Base-by-base conservation (phyloP, 2,329 filamentous ascomycete species). In the Sporothrix luriei region DNA sequence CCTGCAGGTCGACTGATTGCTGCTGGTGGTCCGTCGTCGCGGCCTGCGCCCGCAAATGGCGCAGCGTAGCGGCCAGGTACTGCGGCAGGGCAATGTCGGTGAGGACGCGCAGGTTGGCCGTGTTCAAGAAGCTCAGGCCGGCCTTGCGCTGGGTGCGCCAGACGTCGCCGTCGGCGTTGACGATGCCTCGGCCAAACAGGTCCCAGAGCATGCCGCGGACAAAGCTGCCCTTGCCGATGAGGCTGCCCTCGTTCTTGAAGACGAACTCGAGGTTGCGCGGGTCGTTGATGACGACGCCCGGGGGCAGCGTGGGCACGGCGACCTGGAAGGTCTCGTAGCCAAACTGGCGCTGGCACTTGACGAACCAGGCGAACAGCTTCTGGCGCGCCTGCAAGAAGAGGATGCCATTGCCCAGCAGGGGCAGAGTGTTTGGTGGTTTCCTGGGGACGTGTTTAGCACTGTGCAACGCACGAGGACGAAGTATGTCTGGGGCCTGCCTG, bases 111-210 rank as follows among this genome's bases (percentile, higher is more conserved):
- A 90, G 75, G 73, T 89, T 89, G 68, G 84, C 78, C 16, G 82
- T 81, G 73, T 82, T 88, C 33, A 90, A 82, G 73, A 90, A 90
- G 38, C 83, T 77, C 16, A 85, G 72, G 0, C 88, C 88, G 4
- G 87, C 88, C 75, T 85, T 89, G 59, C 88, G 82, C 79, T 90
- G 88, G 1, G 84, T 78, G 71, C 82, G 85, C 88, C 88, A 90
- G 29, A 87, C 75, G 26, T 88, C 85, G 52, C 88, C 88, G 71
- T 90, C 88, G 33, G 84, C 84, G 73, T 90, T 90, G 77, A 90
- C 89, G 73, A 90, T 90, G 33, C 88, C 88, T 73, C 87, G 82
- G 1, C 86, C 88, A 71, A 90, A 90, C 0, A 90, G 78, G 74
- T 90, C 88, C 82, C 84, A 85, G 0, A 87, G 85, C 49, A 87